Conservation (phyloP, 2,329 filamentous ascomycete species). For the Arthrobotrys pseudoclavata region DNA sequence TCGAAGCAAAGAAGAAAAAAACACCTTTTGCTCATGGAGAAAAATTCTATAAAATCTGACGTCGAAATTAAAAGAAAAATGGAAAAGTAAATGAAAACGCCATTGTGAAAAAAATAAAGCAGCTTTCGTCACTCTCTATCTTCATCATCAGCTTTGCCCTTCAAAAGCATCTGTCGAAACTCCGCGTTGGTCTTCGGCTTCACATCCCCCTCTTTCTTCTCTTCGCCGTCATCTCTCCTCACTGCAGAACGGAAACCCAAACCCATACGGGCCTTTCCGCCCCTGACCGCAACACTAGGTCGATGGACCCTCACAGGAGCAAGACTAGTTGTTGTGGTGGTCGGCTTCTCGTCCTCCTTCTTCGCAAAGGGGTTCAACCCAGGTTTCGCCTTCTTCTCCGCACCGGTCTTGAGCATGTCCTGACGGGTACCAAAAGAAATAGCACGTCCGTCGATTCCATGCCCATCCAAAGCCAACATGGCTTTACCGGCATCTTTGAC, state of each 20-base stretch:
- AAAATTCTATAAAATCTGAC: conserved; percentile 35
- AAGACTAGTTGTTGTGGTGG: conserved; percentile 54
- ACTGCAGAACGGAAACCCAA: conserved; percentile 64
- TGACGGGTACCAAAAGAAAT: conserved; percentile 69
- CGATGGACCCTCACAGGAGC: conserved; percentile 66
- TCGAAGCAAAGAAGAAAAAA: conserved; percentile 1
- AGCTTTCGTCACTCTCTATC: conserved; percentile 35
- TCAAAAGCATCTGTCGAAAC: conserved; percentile 63
- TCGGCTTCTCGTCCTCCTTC: conserved; percentile 60
- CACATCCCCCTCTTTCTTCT: conserved; percentile 65
- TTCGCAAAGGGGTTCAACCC: conserved; percentile 63
- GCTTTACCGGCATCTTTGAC: conserved; percentile 80
- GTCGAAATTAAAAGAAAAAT: background rate
- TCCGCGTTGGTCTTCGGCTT: conserved; percentile 63
- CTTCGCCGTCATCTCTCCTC: conserved; percentile 61
- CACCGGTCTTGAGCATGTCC: conserved; percentile 60
- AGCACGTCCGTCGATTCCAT: conserved; percentile 71
- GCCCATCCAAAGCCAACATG: conserved; percentile 72
- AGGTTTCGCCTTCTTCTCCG: conserved; percentile 61
- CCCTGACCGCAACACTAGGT: conserved; percentile 67
- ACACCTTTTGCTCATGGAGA: conserved; percentile 19
- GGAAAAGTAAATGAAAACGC: conserved; percentile 9
- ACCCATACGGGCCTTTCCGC: conserved; percentile 64
- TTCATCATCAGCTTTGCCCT: conserved; percentile 49
- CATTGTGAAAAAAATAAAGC: conserved; percentile 1